phyloP scores from a whole-genome alignment of 345 rosid genomes.

The Hibiscus mutabilis region DNA sequence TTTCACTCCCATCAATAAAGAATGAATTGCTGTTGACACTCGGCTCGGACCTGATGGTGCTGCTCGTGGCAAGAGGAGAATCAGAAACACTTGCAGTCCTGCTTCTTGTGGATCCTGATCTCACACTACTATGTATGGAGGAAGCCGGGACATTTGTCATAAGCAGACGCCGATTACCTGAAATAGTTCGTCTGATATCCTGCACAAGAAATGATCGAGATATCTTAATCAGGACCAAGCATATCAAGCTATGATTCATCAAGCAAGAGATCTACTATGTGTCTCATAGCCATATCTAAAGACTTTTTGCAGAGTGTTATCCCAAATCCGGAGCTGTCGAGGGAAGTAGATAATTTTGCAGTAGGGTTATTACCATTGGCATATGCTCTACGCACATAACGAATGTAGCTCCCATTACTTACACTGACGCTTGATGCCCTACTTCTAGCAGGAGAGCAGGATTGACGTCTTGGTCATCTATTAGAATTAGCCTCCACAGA shows the following conservation, averaged over 20 bases:
- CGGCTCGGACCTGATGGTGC: constrained; percentile 66
- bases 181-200: constrained; percentile 71
- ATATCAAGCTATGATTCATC: no score
- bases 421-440: constrained; percentile 37
- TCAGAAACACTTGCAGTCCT: constrained; percentile 48
- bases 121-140: constrained; percentile 71
- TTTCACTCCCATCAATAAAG: constrained; percentile 45
- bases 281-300: constrained; percentile 83
- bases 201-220: constrained; percentile 19
- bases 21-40: constrained; percentile 56
- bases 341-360: constrained; percentile 40
- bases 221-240: neutral
- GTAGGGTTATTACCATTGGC: constrained; percentile 32
- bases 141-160: constrained; percentile 69
- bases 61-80: constrained; percentile 74
- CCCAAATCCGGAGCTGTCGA: constrained; percentile 64
- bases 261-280: constrained; percentile 46
- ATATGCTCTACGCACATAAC: constrained; percentile 30
- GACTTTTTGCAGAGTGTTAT: constrained; percentile 71
- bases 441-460: constrained; percentile 66
- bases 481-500: constrained; percentile 36
- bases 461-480: constrained; percentile 44
- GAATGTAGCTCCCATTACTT: constrained; percentile 35
- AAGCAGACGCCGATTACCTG: constrained; percentile 51
- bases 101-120: constrained; percentile 49